Evolutionary conservation across 257 asterid species (phyloP), one percentile per base, ranked within the genome.

Genomic region (Asclepias syriaca): DNA sequence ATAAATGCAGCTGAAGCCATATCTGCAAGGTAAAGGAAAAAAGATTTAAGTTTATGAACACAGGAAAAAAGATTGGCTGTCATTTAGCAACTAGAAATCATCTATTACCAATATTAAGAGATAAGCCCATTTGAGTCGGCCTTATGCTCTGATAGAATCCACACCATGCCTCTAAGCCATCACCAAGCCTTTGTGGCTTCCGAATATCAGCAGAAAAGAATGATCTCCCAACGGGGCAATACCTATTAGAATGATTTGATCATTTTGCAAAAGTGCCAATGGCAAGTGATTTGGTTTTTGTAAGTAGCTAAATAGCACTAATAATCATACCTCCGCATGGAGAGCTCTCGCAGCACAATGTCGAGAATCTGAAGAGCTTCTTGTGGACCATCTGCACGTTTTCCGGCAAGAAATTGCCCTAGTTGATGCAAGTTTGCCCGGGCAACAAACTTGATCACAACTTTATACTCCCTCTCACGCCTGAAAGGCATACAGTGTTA

Each of bases 1-100:
- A 95, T 95, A 77, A 92, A 92, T 80, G 99, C 97, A 80, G 98
- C 98, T 14, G 99, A 86, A 51, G 99, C 99, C 97, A 95, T 95
- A 82, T 95, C 99, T 93, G 80, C n/a, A 65, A 45, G 60, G 60
- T 39, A 29, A 32, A 18, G 8, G 49, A 63, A 85, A 67, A 85
- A 67, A 27, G 61, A 29, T 24, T 48, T 59, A 45, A 12, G 18
- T 55, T 57, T 51, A 40, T 39, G 11, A 49, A 64, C 19, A 53
- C 56, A 72, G 51, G 72, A 29, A 70, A 29, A 24, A 24, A 0
- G 34, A 60, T 5, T 66, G n/a, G 5, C 2, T 46, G 45, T 5
- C 10, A 43, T 40, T 59, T 8, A 16, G 16, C 39, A 43, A 21
- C 16, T 24, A 32, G 40, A n/a, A 43, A 46, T 4, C 43, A 55